Evolutionary conservation across 1,284 basidiomycete genomes (phyloP).

Genomic region (Irpex sp.): DNA sequence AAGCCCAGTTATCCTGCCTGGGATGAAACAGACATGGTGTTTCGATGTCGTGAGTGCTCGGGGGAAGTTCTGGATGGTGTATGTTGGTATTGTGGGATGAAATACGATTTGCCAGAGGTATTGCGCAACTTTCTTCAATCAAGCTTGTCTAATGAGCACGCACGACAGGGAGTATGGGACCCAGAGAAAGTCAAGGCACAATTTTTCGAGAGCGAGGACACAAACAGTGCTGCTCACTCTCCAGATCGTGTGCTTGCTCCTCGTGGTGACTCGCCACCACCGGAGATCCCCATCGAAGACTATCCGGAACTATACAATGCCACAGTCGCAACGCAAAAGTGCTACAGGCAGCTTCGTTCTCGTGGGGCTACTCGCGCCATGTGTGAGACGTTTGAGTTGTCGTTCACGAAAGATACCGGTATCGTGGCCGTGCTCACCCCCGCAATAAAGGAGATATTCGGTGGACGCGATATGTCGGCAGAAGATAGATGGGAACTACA

Average conservation of each 20-base stretch:
- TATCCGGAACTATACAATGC: neutral
- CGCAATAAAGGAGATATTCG: constrained; percentile 26
- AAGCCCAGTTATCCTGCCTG: neutral
- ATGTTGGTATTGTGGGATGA: neutral
- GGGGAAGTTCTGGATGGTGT: neutral
- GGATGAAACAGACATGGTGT: neutral
- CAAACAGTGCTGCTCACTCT: neutral
- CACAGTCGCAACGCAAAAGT: neutral
- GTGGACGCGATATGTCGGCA: constrained; percentile 25
- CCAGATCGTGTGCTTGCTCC: neutral
- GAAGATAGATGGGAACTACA: constrained; percentile 33
- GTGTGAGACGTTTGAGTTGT: constrained; percentile 32
- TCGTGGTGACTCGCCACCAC: neutral
- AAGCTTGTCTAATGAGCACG: neutral
- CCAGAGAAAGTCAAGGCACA: neutral
- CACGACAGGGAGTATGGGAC: neutral
- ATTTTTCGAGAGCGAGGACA: neutral
- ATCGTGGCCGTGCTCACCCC: constrained; percentile 33
- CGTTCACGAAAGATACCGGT: constrained; percentile 22
- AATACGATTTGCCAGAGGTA: neutral
- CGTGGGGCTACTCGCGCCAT: constrained; percentile 33
- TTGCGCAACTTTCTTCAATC: neutral
- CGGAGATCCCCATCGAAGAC: neutral
- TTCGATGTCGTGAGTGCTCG: neutral
- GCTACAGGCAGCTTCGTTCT: constrained; percentile 15